Conservation (phyloP, 75 land plant genomes). For the Pinus taeda region DNA sequence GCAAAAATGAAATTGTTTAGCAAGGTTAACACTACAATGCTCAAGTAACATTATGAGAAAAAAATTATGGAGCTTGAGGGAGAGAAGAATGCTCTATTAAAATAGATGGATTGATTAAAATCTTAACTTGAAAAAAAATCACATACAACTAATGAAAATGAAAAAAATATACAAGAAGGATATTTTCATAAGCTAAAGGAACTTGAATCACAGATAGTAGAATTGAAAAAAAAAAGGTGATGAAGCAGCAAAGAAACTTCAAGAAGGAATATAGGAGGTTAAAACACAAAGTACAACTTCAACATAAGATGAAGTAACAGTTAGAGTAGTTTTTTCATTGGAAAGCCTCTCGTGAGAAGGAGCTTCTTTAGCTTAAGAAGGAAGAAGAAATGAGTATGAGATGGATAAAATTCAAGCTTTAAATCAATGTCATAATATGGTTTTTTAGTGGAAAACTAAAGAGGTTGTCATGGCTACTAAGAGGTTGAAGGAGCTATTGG, state of each 20-base stretch:
- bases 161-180: conserved; percentile 78
- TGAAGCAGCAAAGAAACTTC: conserved; percentile 88
- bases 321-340: conserved; percentile 94
- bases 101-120: conserved; percentile 74
- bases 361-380: conserved; percentile 96
- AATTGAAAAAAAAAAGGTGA: conserved; percentile 94
- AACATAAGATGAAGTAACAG: conserved; percentile 96
- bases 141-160: conserved; percentile 58
- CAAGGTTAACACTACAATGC: conserved; percentile 55
- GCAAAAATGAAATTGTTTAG: conserved; percentile 88
- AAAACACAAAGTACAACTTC: conserved; percentile 96
- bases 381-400: conserved; percentile 92
- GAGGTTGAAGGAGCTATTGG: conserved; percentile 85
- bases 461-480: conserved; percentile 88
- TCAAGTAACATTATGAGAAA: conserved; percentile 97
- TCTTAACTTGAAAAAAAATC: conserved; percentile 61
- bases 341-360: conserved; percentile 92
- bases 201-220: conserved; percentile 85
- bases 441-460: conserved; percentile 94
- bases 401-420: conserved; percentile 95
- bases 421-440: conserved; percentile 95
- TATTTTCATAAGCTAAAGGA: conserved; percentile 76
- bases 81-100: conserved; percentile 79
- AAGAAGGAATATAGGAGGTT: conserved; percentile 89
- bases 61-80: conserved; percentile 89